Evolutionary conservation across 208 protist genomes (phyloP), one percentile per base, ranked within the genome.

Genomic region (Borovskyia barvae): DNA sequence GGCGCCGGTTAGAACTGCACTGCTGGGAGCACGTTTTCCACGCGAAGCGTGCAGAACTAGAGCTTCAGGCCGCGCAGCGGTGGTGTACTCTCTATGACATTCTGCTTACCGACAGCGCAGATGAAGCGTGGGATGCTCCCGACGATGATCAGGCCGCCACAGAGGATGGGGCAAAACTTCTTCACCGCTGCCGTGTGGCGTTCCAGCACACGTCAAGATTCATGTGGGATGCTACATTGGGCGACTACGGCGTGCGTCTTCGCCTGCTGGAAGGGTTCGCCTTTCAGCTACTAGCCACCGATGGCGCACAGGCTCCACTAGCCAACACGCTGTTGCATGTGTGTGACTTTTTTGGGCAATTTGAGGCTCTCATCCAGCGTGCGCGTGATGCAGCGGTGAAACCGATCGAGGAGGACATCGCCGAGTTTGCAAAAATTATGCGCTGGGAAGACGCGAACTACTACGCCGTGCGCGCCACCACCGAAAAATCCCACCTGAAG

Each of bases 1-100:
- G 98, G 98, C 87, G 98, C 33, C 85, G 93, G 36, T 70, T 99
- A 25, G 97, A 99, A 77, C 69, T 99, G 45, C 81, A 97, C 52
- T 93, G 81, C 75, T 99, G 98, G 97, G 73, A 83, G 20, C 70
- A 85, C 49, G 77, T 97, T 28, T 94, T 98, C 51, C 66, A 76
- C 19, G 80, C 82, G 8, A 94, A 94, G 72, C 70, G 74, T 9
- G 74, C 89, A 24, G 85, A 94, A 54, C 85, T 74, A 22, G 82
- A 86, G 56, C 62, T 85, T 33, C 55, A 56, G 33, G 88, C 87
- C 14, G 77, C 73, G 11, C 66, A 82, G 52, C 63, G 73, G 47
- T 94, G 87, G 87, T 95, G 93, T 66, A 43, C 42, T 4, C 63
- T 97, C 28, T 94, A 77, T 67, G 87, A 94, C 39, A 48, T 94